These are phyloP conservation scores for Lodderomyces metapsilosis DNA, from an alignment of 1,139 yeast species.

Conservation along the genomic window DNA sequence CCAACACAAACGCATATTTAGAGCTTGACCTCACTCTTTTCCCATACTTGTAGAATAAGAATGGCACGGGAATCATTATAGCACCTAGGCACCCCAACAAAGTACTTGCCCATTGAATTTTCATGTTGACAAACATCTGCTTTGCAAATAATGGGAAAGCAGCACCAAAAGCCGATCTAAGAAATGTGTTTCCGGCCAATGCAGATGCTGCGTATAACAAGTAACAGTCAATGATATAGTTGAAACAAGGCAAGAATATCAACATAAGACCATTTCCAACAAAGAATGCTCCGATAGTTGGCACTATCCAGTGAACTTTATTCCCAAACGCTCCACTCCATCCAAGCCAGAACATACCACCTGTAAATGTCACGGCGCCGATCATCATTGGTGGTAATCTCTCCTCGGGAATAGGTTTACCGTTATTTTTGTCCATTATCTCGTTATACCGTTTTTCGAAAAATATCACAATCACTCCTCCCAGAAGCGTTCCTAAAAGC, in stretches of 20 bases:
- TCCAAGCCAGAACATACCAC: conserved; percentile 80
- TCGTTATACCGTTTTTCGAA: conserved; percentile 27
- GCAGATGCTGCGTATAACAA: conserved; percentile 85
- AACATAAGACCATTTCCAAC: conserved; percentile 75
- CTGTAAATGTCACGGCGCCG: conserved; percentile 67
- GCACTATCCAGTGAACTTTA: conserved; percentile 80
- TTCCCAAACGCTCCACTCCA: conserved; percentile 79
- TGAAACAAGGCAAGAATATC: conserved; percentile 74
- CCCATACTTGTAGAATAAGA: conserved; percentile 67
- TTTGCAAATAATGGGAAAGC: conserved; percentile 51
- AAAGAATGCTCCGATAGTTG: conserved; percentile 68
- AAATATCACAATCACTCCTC: conserved; percentile 45
- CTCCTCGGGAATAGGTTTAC: conserved; percentile 75
- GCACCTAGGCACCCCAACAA: conserved; percentile 68
- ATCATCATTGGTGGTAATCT: conserved; percentile 73
- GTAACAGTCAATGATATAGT: conserved; percentile 79
- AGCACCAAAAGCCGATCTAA: conserved; percentile 61
- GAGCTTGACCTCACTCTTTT: conserved; percentile 57
- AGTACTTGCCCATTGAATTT: conserved; percentile 82
- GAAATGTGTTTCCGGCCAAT: conserved; percentile 80
- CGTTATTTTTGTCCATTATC: conserved; percentile 41
- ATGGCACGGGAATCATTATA: conserved; percentile 71
- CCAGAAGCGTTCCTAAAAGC: conserved; percentile 58
- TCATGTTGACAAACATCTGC: conserved; percentile 72
- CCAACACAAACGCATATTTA: conserved; percentile 52